Evolutionary conservation across 768 basidiomycete genomes (phyloP), one percentile per base, ranked within the genome.

Genomic region (Kondoa subrosea): DNA sequence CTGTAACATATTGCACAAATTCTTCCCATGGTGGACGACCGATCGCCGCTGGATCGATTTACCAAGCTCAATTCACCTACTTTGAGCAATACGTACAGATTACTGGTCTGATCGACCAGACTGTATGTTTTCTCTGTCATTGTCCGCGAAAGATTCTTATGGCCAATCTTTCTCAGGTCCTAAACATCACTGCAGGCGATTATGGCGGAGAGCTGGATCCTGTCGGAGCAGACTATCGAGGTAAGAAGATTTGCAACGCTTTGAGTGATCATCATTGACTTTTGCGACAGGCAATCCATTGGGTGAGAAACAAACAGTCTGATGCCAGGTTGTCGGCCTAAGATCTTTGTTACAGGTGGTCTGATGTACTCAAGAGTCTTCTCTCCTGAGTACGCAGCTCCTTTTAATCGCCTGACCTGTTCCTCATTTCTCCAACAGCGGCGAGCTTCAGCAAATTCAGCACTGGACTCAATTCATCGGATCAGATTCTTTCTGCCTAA

Each of bases 1-100:
- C 80, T 68, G 85, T 90, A 12, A 83, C 87, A 0, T 91, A 83
- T 81, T 91, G 87, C 78, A 83, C 84, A n/a, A 83, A 85, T 75
- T 62, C 66, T 17, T 74, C 74, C 3, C 73, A 75, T 61, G 77
- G 77, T 3, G 68, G 70, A 12, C 72, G 71, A 27, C 50, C 76
- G 3, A 72, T 75, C 30, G 71, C 71, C 25, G 67, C 65, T 34
- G 72, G 71, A 32, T 66, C 70, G 26, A 75, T 72, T 73, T 67
- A 68, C 33, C 71, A 71, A 2, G 74, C 72, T 0, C 77, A 76
- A 66, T 74, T 73, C 34, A 66, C 74, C 25, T 69, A 69, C 63
- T 68, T 66, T 27, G 26, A 31, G 40, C 33, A 70, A n/a, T 76
- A 74, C 68, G 65, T 78, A 79, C 72, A 81, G 79, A 82, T 78